Conservation (phyloP, 169 alveolate species). For the Cryptosporidium xiaoi region DNA sequence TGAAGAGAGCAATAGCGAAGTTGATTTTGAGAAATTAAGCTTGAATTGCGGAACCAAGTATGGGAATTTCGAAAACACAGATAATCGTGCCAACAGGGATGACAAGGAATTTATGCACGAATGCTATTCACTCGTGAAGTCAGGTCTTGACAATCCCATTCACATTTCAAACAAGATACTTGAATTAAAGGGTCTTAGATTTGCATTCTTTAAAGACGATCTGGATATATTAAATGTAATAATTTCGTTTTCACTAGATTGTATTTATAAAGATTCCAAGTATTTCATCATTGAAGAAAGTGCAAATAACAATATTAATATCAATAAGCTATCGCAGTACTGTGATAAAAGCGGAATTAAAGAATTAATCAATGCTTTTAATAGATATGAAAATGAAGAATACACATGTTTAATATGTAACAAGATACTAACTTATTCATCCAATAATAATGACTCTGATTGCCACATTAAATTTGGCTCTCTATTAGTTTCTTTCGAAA, state of each 20-base stretch:
- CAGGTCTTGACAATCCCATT: conserved; percentile 43
- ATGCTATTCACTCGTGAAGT: conserved; percentile 12
- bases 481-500: conserved; percentile 56
- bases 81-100: conserved; percentile 9
- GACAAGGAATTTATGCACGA: conserved; percentile 25
- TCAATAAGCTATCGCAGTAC: conserved; percentile 6
- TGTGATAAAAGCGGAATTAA: conserved; percentile 31
- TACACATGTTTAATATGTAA: conserved; percentile 28
- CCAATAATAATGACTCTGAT: not conserved
- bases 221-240: conserved; percentile 25
- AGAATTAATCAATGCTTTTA: conserved; percentile 37
- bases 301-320: not conserved
- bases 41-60: not conserved
- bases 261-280: not conserved
- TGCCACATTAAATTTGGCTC: conserved; percentile 39
- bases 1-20: conserved; percentile 6
- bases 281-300: not conserved
- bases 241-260: conserved; percentile 4
- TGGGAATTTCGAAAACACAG: not conserved
- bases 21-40: not conserved
- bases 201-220: conserved; percentile 69
- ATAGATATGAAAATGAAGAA: conserved; percentile 37
- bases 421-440: not conserved
- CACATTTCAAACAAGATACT: conserved; percentile 63
- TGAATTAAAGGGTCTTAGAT: conserved; percentile 62